phyloP scores from a whole-genome alignment of 495 filamentous ascomycete species.

The Daldinia decipiens region DNA sequence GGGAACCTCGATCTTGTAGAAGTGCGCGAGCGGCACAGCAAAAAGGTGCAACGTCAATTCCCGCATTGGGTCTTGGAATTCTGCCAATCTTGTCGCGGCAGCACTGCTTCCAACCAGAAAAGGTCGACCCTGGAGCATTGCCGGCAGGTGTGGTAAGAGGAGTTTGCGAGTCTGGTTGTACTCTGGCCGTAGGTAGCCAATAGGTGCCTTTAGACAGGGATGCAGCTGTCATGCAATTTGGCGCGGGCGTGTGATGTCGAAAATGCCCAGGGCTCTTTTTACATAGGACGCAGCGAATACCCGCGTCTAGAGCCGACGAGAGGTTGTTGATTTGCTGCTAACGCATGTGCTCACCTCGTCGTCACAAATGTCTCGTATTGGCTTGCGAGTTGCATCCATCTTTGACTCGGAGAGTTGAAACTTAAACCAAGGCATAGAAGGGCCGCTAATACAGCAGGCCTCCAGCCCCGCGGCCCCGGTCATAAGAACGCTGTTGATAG shows the following conservation, averaged over 20 bases:
- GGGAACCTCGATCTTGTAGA: conserved; percentile 44
- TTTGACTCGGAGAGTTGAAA: conserved; percentile 40
- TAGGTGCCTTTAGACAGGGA: conserved; percentile 51
- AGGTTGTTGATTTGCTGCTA: conserved; percentile 44
- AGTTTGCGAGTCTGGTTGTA: conserved; percentile 47
- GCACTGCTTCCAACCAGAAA: conserved; percentile 45
- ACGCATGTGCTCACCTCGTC: conserved; percentile 46
- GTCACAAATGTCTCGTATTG: conserved; percentile 50
- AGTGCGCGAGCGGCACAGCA: conserved; percentile 44
- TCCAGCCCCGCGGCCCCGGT: conserved; percentile 21
- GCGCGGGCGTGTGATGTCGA: conserved; percentile 54
- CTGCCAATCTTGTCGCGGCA: conserved; percentile 42
- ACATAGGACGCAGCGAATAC: conserved; percentile 46
- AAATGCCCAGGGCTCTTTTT: conserved; percentile 41
- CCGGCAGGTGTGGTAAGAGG: conserved; percentile 51
- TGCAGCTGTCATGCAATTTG: conserved; percentile 55
- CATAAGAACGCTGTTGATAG: conserved; percentile 13
- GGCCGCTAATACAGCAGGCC: conserved; percentile 8
- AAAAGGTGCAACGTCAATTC: conserved; percentile 39
- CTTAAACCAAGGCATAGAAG: conserved; percentile 27
- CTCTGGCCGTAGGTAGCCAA: conserved; percentile 45
- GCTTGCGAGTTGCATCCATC: conserved; percentile 28
- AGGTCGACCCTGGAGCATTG: conserved; percentile 45
- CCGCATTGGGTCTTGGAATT: conserved; percentile 40
- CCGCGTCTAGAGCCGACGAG: conserved; percentile 50